phyloP scores from a whole-genome alignment of 1,139 yeast species.

The Yamadazyma triangularis region DNA sequence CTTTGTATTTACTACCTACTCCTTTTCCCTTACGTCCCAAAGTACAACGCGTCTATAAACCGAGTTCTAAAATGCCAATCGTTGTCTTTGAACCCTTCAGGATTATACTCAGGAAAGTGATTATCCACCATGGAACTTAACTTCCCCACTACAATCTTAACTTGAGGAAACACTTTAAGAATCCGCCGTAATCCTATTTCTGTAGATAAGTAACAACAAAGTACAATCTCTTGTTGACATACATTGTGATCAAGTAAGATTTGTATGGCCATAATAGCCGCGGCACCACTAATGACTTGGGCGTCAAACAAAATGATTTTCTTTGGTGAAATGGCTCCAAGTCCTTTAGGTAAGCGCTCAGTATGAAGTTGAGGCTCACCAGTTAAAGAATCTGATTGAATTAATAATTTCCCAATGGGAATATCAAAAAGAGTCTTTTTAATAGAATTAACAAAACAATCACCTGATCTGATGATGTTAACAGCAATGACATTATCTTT shows the following conservation, averaged over 20 bases:
- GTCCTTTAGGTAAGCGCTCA: slow-evolving; percentile 46
- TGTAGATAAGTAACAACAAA: slow-evolving; percentile 73
- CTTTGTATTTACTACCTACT: no score
- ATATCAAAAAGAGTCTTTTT: slow-evolving; percentile 74
- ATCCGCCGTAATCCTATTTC: slow-evolving; percentile 78
- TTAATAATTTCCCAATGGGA: slow-evolving; percentile 73
- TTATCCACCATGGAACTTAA: slow-evolving; percentile 43
- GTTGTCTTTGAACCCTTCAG: slow-evolving; percentile 35
- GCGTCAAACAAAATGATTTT: slow-evolving; percentile 76
- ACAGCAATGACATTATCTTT: slow-evolving; percentile 61
- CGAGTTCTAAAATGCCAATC: slow-evolving; percentile 66
- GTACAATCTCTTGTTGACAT: slow-evolving; percentile 54
- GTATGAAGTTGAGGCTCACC: slow-evolving; percentile 93
- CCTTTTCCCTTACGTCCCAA: slow-evolving; percentile 69
- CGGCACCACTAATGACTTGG: slow-evolving; percentile 89
- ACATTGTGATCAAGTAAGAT: slow-evolving; percentile 81
- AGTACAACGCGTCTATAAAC: slow-evolving; percentile 73
- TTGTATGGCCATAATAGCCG: slow-evolving; percentile 90
- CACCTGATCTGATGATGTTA: slow-evolving; percentile 85
- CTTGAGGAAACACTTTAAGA: slow-evolving; percentile 64
- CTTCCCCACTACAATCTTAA: slow-evolving; percentile 67
- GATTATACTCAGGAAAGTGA: slow-evolving; percentile 19
- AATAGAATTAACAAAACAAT: slow-evolving; percentile 78
- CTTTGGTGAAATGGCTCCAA: slow-evolving; percentile 28
- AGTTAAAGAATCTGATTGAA: slow-evolving; percentile 81